These are phyloP conservation scores for Micractinium conductrix DNA, from an alignment of 139 green algal genomes.

Conservation along the genomic window DNA sequence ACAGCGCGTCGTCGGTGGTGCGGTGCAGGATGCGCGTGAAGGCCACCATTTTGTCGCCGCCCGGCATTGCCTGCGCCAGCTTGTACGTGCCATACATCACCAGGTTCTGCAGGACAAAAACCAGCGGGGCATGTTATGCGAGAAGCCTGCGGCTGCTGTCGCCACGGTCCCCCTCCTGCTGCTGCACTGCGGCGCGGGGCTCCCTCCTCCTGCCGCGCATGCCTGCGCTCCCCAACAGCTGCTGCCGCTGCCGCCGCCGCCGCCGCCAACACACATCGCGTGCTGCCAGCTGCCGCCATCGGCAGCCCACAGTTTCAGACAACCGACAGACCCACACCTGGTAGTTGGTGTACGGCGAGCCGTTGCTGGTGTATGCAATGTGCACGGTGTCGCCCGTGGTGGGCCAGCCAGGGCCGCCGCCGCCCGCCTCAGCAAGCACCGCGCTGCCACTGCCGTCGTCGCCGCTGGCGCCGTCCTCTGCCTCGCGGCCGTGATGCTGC, in stretches of 20 bases:
- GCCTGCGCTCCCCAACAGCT: too few relatives aligned
- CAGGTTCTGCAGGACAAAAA: conserved; percentile 15
- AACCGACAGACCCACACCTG: conserved; percentile 26
- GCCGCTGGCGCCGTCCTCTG: neutral
- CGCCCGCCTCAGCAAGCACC: too few relatives aligned
- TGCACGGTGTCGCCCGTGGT: conserved; percentile 77
- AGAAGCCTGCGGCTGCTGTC: too few relatives aligned
- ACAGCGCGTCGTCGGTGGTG: conserved; percentile 70
- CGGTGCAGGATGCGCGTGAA: conserved; percentile 93
- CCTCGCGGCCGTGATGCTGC: conserved; percentile 6
- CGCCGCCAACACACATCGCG: too few relatives aligned
- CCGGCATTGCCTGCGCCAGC: conserved; percentile 69
- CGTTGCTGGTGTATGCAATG: conserved; percentile 83
- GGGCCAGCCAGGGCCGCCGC: neutral
- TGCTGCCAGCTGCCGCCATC: too few relatives aligned
- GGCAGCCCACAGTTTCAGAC: too few relatives aligned
- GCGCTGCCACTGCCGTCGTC: neutral
- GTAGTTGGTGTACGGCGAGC: conserved; percentile 66
- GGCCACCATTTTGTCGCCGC: conserved; percentile 75
- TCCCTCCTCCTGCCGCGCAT: too few relatives aligned
- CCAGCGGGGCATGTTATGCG: too few relatives aligned
- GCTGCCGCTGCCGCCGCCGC: too few relatives aligned
- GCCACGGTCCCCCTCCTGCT: too few relatives aligned
- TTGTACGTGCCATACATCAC: conserved; percentile 85
- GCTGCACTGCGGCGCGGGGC: too few relatives aligned